Percentiles rank a stretch among this genome's conserved stretches.
Evolutionary conservation across 1,139 yeast genomes (phyloP).

Genomic region (Eremothecium coryli): DNA sequence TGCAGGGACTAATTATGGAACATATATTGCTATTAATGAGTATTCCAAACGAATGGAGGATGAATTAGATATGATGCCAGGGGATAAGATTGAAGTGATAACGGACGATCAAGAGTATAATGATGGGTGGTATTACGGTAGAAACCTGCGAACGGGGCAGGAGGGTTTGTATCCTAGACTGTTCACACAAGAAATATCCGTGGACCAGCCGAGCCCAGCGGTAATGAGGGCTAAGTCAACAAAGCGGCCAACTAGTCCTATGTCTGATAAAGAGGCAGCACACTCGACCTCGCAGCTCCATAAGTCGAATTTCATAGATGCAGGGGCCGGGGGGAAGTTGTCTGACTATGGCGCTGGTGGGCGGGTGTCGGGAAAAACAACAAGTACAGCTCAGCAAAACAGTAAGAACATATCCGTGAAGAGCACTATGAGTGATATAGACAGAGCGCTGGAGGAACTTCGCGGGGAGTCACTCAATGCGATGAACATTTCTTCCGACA

Average conservation of each 20-base stretch:
- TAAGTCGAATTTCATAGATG: no score
- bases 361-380: constrained; percentile 3
- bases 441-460: constrained; percentile 71
- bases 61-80: constrained; percentile 69
- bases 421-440: constrained; percentile 70
- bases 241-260: constrained; percentile 37
- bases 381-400: no score
- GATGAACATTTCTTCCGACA: neutral
- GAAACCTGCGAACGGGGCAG: constrained; percentile 55
- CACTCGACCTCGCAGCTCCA: constrained; percentile 16
- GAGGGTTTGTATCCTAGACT: constrained; percentile 88
- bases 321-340: constrained; percentile 21
- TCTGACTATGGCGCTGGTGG: constrained; percentile 19
- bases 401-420: constrained; percentile 36
- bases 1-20: constrained; percentile 12
- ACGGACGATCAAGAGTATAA: constrained; percentile 89
- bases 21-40: constrained; percentile 64
- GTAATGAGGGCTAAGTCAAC: constrained; percentile 49
- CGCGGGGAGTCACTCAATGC: constrained; percentile 30
- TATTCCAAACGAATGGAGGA: constrained; percentile 83
- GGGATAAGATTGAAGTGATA: constrained; percentile 80
- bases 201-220: constrained; percentile 26
- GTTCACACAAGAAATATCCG: constrained; percentile 49
- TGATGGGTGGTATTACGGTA: constrained; percentile 98
- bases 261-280: constrained; percentile 12